Conservation (phyloP, 2,329 filamentous ascomycete genomes). For the Cryphonectria naterciae region DNA sequence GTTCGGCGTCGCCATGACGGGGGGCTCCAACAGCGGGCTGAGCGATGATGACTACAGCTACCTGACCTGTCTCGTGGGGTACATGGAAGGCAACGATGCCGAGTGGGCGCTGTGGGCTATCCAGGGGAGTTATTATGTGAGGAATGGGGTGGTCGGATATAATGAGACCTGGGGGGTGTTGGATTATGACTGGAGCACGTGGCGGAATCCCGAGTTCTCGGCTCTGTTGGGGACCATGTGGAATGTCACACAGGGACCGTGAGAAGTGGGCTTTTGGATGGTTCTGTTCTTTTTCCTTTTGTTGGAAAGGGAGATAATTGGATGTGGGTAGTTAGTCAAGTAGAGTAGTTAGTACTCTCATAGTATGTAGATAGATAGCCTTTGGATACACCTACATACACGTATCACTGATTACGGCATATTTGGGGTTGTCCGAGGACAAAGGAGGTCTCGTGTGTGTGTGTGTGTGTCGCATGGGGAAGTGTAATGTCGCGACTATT, state of each 20-base stretch:
- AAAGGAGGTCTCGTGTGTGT: neutral
- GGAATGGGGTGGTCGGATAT: slow-evolving; percentile 52
- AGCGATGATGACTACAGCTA: slow-evolving; percentile 51
- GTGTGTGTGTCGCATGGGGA: neutral
- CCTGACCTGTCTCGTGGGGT: slow-evolving; percentile 55
- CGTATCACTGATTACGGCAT: neutral
- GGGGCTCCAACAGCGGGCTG: slow-evolving; percentile 45
- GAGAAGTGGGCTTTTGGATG: neutral
- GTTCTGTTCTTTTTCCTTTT: too few species aligned
- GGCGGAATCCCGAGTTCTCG: slow-evolving; percentile 45
- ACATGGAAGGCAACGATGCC: slow-evolving; percentile 58
- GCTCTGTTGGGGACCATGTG: slow-evolving; percentile 44
- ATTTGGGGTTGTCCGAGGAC: neutral
- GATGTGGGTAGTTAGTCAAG: neutral
- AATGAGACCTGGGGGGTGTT: slow-evolving; percentile 59
- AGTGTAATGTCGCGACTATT: neutral
- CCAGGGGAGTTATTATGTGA: slow-evolving; percentile 62
- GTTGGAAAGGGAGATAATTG: neutral
- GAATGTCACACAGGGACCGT: slow-evolving; percentile 47
- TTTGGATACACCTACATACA: neutral
- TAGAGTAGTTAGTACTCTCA: neutral
- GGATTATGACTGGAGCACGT: slow-evolving; percentile 42
- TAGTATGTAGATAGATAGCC: neutral
- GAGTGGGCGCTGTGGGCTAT: slow-evolving; percentile 65
- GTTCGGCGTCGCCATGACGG: slow-evolving; percentile 58